Evolutionary conservation across 805 yeast species (phyloP).

Genomic region (Saccharomycopsis babjevae): DNA sequence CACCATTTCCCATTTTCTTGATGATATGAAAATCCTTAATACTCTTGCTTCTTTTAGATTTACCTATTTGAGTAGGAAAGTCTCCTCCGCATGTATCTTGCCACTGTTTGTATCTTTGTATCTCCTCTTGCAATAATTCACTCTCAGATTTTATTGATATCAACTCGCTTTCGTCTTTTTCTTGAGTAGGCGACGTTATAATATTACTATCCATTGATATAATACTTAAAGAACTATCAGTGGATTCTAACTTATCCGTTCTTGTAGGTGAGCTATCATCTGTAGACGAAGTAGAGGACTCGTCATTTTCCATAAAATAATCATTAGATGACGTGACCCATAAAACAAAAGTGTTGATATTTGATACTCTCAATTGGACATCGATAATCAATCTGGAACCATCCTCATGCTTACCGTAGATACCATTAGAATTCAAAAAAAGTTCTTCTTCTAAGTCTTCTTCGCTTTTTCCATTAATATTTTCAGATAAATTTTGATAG

Average conservation of each 20-base stretch:
- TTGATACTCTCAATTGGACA: slow-evolving; percentile 67
- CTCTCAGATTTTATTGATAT: slow-evolving; percentile 28
- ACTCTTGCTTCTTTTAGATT: slow-evolving; percentile 57
- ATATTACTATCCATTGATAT: background rate
- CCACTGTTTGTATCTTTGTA: slow-evolving; percentile 32
- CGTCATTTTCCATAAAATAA: background rate
- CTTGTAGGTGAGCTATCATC: background rate
- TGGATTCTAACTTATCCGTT: background rate
- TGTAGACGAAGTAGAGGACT: background rate
- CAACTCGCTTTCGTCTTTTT: slow-evolving; percentile 8
- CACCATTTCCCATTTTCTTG: slow-evolving; percentile 89
- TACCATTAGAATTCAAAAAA: slow-evolving; percentile 54
- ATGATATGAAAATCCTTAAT: slow-evolving; percentile 60
- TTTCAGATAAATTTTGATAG: background rate
- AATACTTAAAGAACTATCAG: background rate
- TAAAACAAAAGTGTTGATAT: slow-evolving; percentile 46
- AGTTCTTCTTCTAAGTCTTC: slow-evolving; percentile 37
- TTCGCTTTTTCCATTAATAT: slow-evolving; percentile 12
- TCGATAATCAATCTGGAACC: slow-evolving; percentile 61
- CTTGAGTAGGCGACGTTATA: slow-evolving; percentile 10
- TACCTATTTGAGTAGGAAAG: slow-evolving; percentile 45
- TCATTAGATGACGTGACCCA: slow-evolving; percentile 82
- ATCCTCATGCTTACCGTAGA: slow-evolving; percentile 59
- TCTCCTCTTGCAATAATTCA: slow-evolving; percentile 37
- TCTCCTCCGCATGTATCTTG: slow-evolving; percentile 26